Evolutionary conservation across 371 early-diverging fungal species (phyloP).

Genomic region (Rhizomucor miehei): DNA sequence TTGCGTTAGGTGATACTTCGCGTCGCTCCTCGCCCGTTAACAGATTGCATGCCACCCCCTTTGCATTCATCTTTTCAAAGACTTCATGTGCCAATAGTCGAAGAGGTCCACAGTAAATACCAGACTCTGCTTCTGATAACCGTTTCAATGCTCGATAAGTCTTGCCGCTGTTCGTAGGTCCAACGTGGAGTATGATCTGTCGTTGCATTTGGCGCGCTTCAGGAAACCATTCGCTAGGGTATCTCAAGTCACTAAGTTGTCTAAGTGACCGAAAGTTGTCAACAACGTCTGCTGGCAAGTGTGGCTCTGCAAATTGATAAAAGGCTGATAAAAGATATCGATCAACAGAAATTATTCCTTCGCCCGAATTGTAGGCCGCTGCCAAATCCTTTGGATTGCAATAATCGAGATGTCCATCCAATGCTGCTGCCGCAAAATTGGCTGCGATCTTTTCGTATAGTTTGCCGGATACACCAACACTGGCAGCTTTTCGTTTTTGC

Average conservation of each 20-base stretch:
- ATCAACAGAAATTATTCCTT: slow-evolving; percentile 10
- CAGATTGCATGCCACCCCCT: slow-evolving; percentile 77
- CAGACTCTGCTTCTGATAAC: slow-evolving; percentile 61
- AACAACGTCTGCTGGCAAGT: slow-evolving; percentile 25
- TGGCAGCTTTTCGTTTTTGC: not conserved
- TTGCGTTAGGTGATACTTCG: slow-evolving; percentile 45
- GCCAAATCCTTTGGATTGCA: not conserved
- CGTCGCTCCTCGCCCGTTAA: slow-evolving; percentile 91
- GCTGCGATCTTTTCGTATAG: not conserved
- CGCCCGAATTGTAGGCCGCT: not conserved
- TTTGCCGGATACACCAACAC: not conserved
- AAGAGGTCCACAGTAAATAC: slow-evolving; percentile 91
- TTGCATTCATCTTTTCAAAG: slow-evolving; percentile 76
- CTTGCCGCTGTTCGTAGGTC: slow-evolving; percentile 97
- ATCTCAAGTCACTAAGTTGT: slow-evolving; percentile 69
- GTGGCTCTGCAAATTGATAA: slow-evolving; percentile 31
- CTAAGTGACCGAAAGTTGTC: slow-evolving; percentile 50
- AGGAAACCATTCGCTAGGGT: slow-evolving; percentile 81
- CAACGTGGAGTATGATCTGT: slow-evolving; percentile 90
- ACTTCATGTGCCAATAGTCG: slow-evolving; percentile 93
- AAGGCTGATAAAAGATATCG: slow-evolving; percentile 32
- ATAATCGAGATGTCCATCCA: not conserved
- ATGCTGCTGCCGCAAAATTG: not conserved
- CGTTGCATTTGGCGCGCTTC: slow-evolving; percentile 70
- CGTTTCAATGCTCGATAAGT: slow-evolving; percentile 85